These are phyloP conservation scores for Pleurozium schreberi DNA, from an alignment of 225 moss, liverwort and hornwort species.

Conservation along the genomic window DNA sequence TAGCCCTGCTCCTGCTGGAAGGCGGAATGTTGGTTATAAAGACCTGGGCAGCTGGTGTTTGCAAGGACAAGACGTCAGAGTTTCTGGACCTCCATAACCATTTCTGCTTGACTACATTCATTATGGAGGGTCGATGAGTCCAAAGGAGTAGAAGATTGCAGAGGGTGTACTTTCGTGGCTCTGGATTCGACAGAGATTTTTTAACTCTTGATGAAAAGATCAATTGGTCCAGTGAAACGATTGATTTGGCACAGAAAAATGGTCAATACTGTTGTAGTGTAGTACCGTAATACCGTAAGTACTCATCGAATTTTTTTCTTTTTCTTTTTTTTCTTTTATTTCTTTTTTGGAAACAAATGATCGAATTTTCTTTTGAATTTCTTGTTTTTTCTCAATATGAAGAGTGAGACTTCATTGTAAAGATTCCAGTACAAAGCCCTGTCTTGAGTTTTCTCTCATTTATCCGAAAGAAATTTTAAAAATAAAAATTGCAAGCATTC, in stretches of 20 bases:
- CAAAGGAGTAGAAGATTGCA: neutral
- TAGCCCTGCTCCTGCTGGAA: rapidly evolving
- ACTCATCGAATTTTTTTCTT: neutral
- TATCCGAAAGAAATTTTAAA: neutral
- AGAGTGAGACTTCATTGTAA: neutral
- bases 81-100: neutral
- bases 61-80: neutral
- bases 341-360: too few species aligned
- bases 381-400: neutral
- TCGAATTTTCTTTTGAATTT: too few species aligned
- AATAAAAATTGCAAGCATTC: too few species aligned
- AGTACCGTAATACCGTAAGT: too few species aligned
- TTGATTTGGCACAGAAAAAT: neutral
- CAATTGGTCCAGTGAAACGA: neutral
- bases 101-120: constrained; percentile 13
- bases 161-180: neutral
- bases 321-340: too few species aligned
- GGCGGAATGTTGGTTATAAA: constrained; percentile 1
- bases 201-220: neutral
- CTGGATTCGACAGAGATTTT: neutral
- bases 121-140: neutral
- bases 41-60: neutral
- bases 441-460: neutral
- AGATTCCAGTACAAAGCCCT: neutral
- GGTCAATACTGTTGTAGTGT: neutral